Evolutionary conservation across 2,329 filamentous ascomycete species (phyloP), one percentile per base, ranked within the genome.

Genomic region (Aquanectria penicillioides): DNA sequence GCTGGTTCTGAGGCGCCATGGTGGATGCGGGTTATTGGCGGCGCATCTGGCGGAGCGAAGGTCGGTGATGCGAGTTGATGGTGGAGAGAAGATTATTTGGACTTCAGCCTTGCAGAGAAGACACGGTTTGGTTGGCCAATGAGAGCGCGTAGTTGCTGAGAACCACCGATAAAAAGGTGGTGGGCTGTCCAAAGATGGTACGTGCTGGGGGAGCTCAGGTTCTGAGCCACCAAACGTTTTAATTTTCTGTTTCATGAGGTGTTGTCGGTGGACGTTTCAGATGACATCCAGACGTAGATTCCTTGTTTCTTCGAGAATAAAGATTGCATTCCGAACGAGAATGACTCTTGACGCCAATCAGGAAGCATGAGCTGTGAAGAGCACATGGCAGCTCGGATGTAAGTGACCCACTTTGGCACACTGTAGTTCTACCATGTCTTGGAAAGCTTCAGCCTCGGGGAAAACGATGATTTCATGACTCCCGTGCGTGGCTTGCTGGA

Each of bases 1-100:
- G 77, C 63, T 79, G 80, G 65, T 82, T 83, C 11, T 85, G 81
- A 13, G 86, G 86, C 52, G 86, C 85, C 87, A 89, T 89, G 52
- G 54, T 59, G 55, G 37, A 38, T 36, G 17, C 22, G 28, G 44
- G 12, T 18, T n/a, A 13, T 26, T 5, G 8, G 28, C 12, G 28
- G 41, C 41, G 29, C 49, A 44, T 29, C 15, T 12, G 36, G 18
- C 18, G 52, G 34, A 22, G 26, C 18, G 13, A 12, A 18, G n/a
- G 28, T 28, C 17, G 13, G 22, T 12, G 38, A 28, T n/a, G 25
- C 37, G 15, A 15, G 9, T 26, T 10, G 20, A 11, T 36, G 33
- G 33, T 29, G 49, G 6, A 36, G 26, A 29, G 25, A 44, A 40
- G 40, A 56, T 49, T 36, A 53, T 56, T 59, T 56, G 33, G 37